Evolutionary conservation across 169 alveolate genomes (phyloP), one percentile per base, ranked within the genome.

Genomic region (Cryptosporidium tyzzeri): DNA sequence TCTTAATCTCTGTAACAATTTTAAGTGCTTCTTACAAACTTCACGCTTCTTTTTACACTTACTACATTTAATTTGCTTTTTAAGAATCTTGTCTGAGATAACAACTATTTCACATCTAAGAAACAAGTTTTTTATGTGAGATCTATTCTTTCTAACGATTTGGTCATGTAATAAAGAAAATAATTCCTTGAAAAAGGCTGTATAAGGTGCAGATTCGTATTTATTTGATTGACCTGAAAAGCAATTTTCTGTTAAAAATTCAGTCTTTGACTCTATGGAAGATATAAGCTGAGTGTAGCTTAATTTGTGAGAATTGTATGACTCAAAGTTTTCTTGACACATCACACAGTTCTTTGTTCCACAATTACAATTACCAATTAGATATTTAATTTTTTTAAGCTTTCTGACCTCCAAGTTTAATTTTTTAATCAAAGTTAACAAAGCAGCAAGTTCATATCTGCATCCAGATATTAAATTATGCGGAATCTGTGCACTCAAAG

Each of bases 21-120:
- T 7, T 0, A 8, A 10, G 10, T 65, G 71, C n/a, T 65, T 31
- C 71, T 65, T 65, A 37, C 71, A 65, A 65, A 35, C 33, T n/a
- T 31, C 44, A 37, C 12, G 51, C 9, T 65, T 33, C 50, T 65
- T 65, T 37, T 65, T 65, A 37, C 71, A 65, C 3, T 31, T 65
- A 0, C 48, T 65, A 29, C 71, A 65, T 12, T 2, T 65, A 21
- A 1, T 0, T 26, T 33, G 71, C 18, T 65, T 65, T 29, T 31
- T 6, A 35, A 35, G 0, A 6, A 65, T 16, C 21, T 10, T 31
- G 1, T 33, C 31, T 3, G 48, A 16, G 10, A 16, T 31, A 2
- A 0, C 26, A 8, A 33, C 12, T 21, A 35, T 33, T 10, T 65
- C 50, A 23, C 71, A 65, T 65, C 21, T 65, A 65, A 3, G 71